Percentiles rank a stretch among this genome's conserved stretches.
Evolutionary conservation across 2,329 filamentous ascomycete genomes (phyloP).

Genomic region (Colletotrichum eleusines): DNA sequence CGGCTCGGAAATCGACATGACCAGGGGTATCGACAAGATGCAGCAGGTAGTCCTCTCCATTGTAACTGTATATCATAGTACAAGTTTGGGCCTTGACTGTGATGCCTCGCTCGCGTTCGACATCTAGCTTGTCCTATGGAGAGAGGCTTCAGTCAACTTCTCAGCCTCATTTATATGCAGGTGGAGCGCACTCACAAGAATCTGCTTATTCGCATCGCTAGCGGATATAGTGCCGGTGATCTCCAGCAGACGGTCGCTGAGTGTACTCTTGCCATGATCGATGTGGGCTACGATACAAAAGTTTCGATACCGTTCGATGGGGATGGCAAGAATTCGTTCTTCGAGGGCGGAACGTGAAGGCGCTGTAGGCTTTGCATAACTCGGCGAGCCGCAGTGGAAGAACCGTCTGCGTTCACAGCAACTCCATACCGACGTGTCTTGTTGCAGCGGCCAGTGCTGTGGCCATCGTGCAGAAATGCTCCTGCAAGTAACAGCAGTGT

Average conservation of each 20-base stretch:
- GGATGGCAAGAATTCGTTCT: slow-evolving; percentile 77
- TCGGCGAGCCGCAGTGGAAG: slow-evolving; percentile 23
- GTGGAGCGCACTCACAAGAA: slow-evolving; percentile 64
- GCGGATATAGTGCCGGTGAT: slow-evolving; percentile 92
- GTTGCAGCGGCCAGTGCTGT: not conserved
- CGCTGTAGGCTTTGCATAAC: slow-evolving; percentile 27
- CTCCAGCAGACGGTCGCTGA: slow-evolving; percentile 92
- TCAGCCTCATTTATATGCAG: not conserved
- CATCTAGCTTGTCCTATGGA: slow-evolving; percentile 85
- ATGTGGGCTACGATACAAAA: slow-evolving; percentile 99
- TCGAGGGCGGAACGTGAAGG: slow-evolving; percentile 58
- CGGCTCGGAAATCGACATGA: slow-evolving; percentile 96
- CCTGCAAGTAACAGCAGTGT: not conserved
- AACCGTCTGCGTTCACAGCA: not conserved
- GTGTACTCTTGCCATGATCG: slow-evolving; percentile 97
- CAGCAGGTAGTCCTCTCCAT: slow-evolving; percentile 88
- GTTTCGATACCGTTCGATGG: slow-evolving; percentile 86
- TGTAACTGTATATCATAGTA: slow-evolving; percentile 93
- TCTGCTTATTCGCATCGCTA: slow-evolving; percentile 88
- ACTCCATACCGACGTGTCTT: slow-evolving; percentile 1
- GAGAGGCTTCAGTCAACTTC: slow-evolving; percentile 22
- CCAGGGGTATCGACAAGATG: slow-evolving; percentile 97
- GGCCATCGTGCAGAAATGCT: not conserved
- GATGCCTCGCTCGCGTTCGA: slow-evolving; percentile 91
- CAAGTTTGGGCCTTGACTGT: slow-evolving; percentile 99